These are phyloP conservation scores for Evernia prunastri DNA, from an alignment of 495 filamentous ascomycete genomes.

Conservation along the genomic window DNA sequence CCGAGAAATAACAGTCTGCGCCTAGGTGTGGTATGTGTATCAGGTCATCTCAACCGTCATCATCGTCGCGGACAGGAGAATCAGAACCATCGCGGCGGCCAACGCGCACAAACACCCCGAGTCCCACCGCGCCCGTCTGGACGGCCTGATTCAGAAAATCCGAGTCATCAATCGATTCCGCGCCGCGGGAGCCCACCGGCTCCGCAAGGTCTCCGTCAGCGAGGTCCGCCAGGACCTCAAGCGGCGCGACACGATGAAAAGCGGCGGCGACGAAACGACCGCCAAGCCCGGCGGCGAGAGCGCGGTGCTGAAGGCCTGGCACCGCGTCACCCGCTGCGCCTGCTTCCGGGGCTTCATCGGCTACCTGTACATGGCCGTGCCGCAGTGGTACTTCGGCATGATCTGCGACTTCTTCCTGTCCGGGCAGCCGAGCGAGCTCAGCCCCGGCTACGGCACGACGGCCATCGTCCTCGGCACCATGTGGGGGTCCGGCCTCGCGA, in stretches of 20 bases:
- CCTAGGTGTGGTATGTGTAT: slow-evolving; percentile 24
- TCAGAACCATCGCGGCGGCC: slow-evolving; percentile 19
- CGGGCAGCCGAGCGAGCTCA: slow-evolving; percentile 23
- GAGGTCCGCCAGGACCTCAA: slow-evolving; percentile 20
- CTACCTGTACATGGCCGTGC: slow-evolving; percentile 22
- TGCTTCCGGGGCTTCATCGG: slow-evolving; percentile 25
- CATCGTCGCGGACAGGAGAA: slow-evolving; percentile 17
- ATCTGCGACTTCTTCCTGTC: slow-evolving; percentile 26
- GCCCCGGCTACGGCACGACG: slow-evolving; percentile 26
- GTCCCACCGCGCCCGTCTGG: slow-evolving; percentile 17
- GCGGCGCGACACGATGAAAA: slow-evolving; percentile 13
- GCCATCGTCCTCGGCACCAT: slow-evolving; percentile 22
- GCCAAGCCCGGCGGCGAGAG: not conserved
- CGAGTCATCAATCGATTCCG: slow-evolving; percentile 18
- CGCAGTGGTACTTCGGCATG: slow-evolving; percentile 25
- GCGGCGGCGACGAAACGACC: not conserved
- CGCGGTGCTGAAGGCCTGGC: slow-evolving; percentile 9
- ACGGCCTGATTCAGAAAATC: slow-evolving; percentile 12
- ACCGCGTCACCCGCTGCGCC: slow-evolving; percentile 12
- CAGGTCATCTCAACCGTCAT: slow-evolving; percentile 23
- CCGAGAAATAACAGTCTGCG: not conserved
- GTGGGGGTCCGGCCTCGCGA: slow-evolving; percentile 21
- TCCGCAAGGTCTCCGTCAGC: slow-evolving; percentile 16
- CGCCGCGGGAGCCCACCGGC: slow-evolving; percentile 7
- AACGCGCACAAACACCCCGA: slow-evolving; percentile 19